Evolutionary conservation across 345 rosid genomes (phyloP).

Genomic region (Sonneratia alba): DNA sequence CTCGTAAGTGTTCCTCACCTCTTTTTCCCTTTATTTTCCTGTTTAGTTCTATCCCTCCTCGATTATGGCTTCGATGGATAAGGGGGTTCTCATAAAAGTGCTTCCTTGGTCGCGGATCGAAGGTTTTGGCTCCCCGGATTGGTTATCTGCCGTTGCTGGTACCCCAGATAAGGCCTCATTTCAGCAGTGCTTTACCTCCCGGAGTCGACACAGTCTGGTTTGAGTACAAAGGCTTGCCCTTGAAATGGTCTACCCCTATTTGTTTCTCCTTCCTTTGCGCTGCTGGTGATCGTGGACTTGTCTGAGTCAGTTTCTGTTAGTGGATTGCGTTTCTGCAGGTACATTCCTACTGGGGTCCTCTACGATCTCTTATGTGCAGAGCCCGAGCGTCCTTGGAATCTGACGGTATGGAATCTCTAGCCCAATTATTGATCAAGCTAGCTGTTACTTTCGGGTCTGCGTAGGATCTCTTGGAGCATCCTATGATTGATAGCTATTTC

Average conservation of each 20-base stretch:
- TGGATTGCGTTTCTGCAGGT: slow-evolving; percentile 33
- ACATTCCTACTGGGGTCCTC: slow-evolving; percentile 84
- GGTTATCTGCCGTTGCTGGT: slow-evolving; percentile 76
- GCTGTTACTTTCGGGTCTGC: background rate
- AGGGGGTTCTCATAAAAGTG: background rate
- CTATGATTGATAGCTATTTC: background rate
- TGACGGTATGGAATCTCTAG: slow-evolving; percentile 42
- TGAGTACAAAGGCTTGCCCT: slow-evolving; percentile 79
- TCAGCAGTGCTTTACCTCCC: slow-evolving; percentile 77
- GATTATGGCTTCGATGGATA: background rate
- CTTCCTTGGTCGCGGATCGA: background rate
- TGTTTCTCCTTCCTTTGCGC: background rate
- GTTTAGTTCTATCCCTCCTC: background rate
- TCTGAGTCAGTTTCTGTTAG: background rate
- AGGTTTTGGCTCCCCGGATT: slow-evolving; percentile 65
- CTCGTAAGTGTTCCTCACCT: slow-evolving; percentile 20
- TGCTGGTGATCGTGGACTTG: background rate
- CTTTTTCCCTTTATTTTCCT: background rate
- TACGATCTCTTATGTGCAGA: slow-evolving; percentile 83
- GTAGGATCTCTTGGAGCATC: background rate
- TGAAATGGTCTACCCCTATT: slow-evolving; percentile 49
- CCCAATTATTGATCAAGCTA: background rate
- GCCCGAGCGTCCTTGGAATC: slow-evolving; percentile 92
- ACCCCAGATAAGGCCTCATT: slow-evolving; percentile 61
- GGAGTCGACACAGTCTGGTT: slow-evolving; percentile 84